Conservation (phyloP, 768 basidiomycete species). For the Boletus sp. region DNA sequence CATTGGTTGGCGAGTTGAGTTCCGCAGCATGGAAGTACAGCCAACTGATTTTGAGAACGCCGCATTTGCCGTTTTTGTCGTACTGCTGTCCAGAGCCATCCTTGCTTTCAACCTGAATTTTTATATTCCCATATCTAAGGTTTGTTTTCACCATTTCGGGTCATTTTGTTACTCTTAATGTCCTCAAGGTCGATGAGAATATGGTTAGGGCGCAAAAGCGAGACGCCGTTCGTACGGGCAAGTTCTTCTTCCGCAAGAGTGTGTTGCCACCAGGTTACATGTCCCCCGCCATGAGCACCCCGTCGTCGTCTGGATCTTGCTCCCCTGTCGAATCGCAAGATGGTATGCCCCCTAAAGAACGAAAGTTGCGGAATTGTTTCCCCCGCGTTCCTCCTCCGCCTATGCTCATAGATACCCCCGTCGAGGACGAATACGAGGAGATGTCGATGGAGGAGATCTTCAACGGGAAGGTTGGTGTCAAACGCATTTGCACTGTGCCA, state of each 20-base stretch:
- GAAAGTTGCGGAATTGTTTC: constrained; percentile 72
- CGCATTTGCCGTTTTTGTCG: constrained; percentile 92
- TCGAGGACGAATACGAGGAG: constrained; percentile 87
- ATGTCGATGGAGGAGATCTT: constrained; percentile 93
- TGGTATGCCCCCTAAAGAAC: constrained; percentile 50
- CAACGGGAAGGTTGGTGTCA: constrained; percentile 73
- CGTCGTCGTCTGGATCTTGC: constrained; percentile 44
- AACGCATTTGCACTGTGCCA: not conserved
- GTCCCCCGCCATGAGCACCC: constrained; percentile 38
- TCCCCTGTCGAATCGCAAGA: constrained; percentile 36
- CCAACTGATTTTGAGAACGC: constrained; percentile 99
- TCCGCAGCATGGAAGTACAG: constrained; percentile 98
- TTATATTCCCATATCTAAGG: constrained; percentile 97
- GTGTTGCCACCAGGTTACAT: constrained; percentile 60
- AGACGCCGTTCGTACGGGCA: constrained; percentile 69
- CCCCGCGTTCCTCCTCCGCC: constrained; percentile 48
- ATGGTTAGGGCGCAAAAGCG: constrained; percentile 88
- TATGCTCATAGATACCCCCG: constrained; percentile 49
- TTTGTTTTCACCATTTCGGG: constrained; percentile 22
- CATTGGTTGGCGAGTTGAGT: constrained; percentile 98
- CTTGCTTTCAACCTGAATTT: constrained; percentile 89
- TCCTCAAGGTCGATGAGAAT: constrained; percentile 87
- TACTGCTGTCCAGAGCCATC: constrained; percentile 91
- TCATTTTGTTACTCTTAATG: not conserved
- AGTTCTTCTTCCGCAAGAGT: constrained; percentile 89